Evolutionary conservation across 2,329 filamentous ascomycete species (phyloP).

Genomic region (Emmonsiellopsis sp.): DNA sequence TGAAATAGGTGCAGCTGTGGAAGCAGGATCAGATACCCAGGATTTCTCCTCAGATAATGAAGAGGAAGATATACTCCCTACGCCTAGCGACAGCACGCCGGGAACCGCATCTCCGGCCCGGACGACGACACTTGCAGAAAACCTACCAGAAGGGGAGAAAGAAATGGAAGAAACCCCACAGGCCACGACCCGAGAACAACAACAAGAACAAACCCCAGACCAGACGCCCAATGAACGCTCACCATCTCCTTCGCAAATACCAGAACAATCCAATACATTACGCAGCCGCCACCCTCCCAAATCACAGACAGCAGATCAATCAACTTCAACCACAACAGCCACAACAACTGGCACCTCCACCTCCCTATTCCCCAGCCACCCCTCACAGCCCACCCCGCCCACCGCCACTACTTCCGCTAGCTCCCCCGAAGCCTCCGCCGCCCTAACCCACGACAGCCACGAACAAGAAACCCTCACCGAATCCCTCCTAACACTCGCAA

Average conservation of each 20-base stretch:
- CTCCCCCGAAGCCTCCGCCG: slow-evolving; percentile 50
- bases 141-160: not conserved
- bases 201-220: slow-evolving; percentile 1
- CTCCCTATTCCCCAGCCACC: slow-evolving; percentile 46
- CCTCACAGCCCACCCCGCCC: slow-evolving; percentile 12
- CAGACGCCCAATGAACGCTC: not conserved
- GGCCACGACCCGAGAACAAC: slow-evolving; percentile 6
- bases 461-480: slow-evolving; percentile 78
- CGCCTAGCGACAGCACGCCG: slow-evolving; percentile 16
- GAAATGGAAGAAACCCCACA: not conserved
- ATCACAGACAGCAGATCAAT: slow-evolving; percentile 8
- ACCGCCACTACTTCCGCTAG: slow-evolving; percentile 14
- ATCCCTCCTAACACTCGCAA: slow-evolving; percentile 72
- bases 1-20: slow-evolving; percentile 21
- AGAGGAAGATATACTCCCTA: slow-evolving; percentile 20
- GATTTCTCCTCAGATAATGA: slow-evolving; percentile 13
- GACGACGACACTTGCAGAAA: not conserved
- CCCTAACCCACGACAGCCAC: slow-evolving; percentile 65
- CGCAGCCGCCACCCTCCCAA: slow-evolving; percentile 22
- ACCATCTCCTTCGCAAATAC: not conserved
- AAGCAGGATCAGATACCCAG: slow-evolving; percentile 8
- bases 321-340: slow-evolving; percentile 9
- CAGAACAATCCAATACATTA: slow-evolving; percentile 14
- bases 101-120: slow-evolving; percentile 2
- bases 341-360: slow-evolving; percentile 15